Conservation (phyloP, 2,329 filamentous ascomycete species). For the Dryadomyces quercivorus region DNA sequence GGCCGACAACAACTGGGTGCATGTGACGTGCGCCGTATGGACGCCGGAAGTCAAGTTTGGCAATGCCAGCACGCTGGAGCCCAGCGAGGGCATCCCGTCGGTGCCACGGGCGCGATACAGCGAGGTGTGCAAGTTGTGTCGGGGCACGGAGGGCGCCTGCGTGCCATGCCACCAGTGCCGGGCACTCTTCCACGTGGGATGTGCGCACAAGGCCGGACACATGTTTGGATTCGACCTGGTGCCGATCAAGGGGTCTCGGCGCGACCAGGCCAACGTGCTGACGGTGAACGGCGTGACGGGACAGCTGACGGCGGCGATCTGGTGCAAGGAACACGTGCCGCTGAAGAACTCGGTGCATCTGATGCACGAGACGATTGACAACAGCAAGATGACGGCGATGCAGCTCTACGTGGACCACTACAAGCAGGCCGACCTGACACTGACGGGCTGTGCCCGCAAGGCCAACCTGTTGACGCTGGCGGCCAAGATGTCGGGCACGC, state of each 20-base stretch:
- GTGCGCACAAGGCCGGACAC: constrained; percentile 74
- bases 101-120: constrained; percentile 64
- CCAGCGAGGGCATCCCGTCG: constrained; percentile 79
- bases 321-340: constrained; percentile 80
- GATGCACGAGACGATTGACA: constrained; percentile 64
- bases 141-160: constrained; percentile 62
- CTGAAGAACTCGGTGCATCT: constrained; percentile 62
- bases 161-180: constrained; percentile 70
- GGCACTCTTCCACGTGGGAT: constrained; percentile 68
- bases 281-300: constrained; percentile 72
- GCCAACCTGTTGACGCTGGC: constrained; percentile 64
- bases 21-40: constrained; percentile 87
- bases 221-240: constrained; percentile 80
- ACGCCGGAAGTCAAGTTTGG: constrained; percentile 89
- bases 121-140: constrained; percentile 75
- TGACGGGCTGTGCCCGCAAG: constrained; percentile 88
- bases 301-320: constrained; percentile 71
- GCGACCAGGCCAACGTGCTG: constrained; percentile 69
- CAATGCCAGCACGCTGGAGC: constrained; percentile 66
- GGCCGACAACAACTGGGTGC: constrained; percentile 95
- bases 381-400: constrained; percentile 63
- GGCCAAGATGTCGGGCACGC: constrained; percentile 36
- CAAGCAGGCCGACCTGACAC: constrained; percentile 83
- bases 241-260: constrained; percentile 77
- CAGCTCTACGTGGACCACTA: constrained; percentile 81